Percentiles rank a stretch among this genome's conserved stretches.
Conservation (phyloP, 495 filamentous ascomycete genomes). For the Mytilinidion resinicola region DNA sequence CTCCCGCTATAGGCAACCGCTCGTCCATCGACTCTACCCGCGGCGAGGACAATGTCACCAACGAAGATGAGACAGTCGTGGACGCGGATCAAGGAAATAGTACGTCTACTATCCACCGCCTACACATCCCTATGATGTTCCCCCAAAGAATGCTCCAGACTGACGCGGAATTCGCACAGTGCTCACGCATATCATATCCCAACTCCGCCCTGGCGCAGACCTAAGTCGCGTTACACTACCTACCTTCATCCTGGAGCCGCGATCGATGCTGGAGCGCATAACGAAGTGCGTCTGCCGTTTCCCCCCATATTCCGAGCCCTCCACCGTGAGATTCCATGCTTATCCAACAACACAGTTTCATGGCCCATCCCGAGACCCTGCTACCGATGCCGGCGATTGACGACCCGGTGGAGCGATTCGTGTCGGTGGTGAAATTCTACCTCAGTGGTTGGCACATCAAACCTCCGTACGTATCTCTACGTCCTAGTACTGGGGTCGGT, state of each 20-base stretch:
- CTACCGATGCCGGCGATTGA: conserved; percentile 81
- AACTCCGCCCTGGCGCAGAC: conserved; percentile 91
- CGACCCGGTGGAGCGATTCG: conserved; percentile 84
- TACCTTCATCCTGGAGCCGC: conserved; percentile 95
- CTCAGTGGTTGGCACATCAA: conserved; percentile 98
- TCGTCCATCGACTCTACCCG: conserved; percentile 50
- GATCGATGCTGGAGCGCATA: conserved; percentile 96
- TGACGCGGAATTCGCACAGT: conserved; percentile 44
- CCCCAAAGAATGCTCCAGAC: not conserved
- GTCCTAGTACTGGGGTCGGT: not conserved
- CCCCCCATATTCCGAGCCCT: not conserved
- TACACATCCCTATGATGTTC: not conserved
- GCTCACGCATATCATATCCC: conserved; percentile 91
- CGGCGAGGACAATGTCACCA: conserved; percentile 36
- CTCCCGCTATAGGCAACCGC: conserved; percentile 40
- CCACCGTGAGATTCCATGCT: not conserved
- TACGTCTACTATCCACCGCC: conserved; percentile 27
- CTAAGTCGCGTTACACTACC: conserved; percentile 89
- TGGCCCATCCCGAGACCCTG: conserved; percentile 96
- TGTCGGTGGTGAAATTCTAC: conserved; percentile 95
- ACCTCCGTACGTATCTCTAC: conserved; percentile 65
- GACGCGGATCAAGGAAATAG: conserved; percentile 71
- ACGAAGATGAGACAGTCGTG: conserved; percentile 72
- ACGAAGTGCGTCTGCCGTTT: conserved; percentile 64
- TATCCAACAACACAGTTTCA: conserved; percentile 61